Evolutionary conservation across 331 rosid genomes (phyloP).

Genomic region (Malus hybrid): DNA sequence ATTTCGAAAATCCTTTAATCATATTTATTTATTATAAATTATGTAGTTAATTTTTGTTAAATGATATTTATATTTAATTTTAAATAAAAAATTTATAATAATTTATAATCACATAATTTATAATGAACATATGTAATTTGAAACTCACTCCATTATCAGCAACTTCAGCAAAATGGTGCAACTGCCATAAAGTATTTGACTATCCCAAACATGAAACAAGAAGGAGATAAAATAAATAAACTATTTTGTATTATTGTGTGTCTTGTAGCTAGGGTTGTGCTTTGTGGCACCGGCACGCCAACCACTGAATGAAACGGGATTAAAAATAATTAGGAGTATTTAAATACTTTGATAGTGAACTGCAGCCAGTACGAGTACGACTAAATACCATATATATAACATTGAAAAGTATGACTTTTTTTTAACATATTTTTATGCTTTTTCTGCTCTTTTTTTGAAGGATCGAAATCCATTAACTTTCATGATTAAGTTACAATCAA

Average conservation of each 20-base stretch:
- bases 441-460: not conserved
- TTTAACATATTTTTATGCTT: too few species aligned
- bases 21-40: fast-evolving
- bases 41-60: fast-evolving
- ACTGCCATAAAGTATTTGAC: not conserved
- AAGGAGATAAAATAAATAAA: too few species aligned
- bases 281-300: not conserved
- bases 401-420: not conserved
- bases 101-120: too few species aligned
- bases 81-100: too few species aligned
- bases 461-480: not conserved
- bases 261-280: not conserved
- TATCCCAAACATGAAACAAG: not conserved
- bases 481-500: too few species aligned
- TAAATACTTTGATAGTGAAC: not conserved
- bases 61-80: too few species aligned
- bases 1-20: fast-evolving
- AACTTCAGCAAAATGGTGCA: not conserved
- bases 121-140: too few species aligned
- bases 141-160: not conserved
- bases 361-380: not conserved
- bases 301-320: not conserved
- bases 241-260: not conserved
- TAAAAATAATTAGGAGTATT: not conserved
- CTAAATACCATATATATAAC: not conserved